Evolutionary conservation across 2,329 filamentous ascomycete species (phyloP).

Genomic region (Exophiala sp.): DNA sequence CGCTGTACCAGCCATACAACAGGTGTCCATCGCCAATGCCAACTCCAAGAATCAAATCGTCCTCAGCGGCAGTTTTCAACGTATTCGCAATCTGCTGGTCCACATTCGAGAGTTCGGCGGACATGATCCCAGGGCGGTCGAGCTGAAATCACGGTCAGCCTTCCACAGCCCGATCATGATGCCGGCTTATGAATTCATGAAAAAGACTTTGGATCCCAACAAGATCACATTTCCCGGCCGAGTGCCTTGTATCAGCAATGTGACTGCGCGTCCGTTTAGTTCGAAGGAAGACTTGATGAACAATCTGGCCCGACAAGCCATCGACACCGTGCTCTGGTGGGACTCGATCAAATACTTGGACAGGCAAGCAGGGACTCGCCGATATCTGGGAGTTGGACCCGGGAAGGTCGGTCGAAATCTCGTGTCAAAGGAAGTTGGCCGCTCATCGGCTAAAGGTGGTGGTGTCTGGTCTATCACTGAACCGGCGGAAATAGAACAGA

Average conservation of each 20-base stretch:
- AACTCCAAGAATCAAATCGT: constrained; percentile 97
- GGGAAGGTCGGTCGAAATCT: constrained; percentile 90
- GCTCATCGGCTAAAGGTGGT: constrained; percentile 74
- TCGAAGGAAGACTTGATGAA: constrained; percentile 71
- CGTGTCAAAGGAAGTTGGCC: constrained; percentile 88
- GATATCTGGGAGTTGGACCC: constrained; percentile 89
- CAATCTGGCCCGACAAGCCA: constrained; percentile 69
- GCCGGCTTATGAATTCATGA: constrained; percentile 72
- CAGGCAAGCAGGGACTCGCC: constrained; percentile 69
- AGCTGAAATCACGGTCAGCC: constrained; percentile 54
- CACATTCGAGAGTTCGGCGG: constrained; percentile 85
- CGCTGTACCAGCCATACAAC: constrained; percentile 67
- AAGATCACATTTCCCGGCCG: constrained; percentile 67
- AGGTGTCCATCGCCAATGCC: constrained; percentile 87
- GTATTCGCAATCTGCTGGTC: constrained; percentile 72
- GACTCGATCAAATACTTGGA: constrained; percentile 86
- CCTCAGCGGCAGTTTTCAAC: constrained; percentile 75
- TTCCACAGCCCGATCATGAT: constrained; percentile 70
- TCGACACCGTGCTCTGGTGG: constrained; percentile 95
- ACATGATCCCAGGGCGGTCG: constrained; percentile 82
- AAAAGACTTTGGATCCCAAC: constrained; percentile 56
- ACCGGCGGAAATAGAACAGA: constrained; percentile 62
- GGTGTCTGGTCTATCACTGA: constrained; percentile 90
- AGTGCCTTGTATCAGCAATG: constrained; percentile 79
- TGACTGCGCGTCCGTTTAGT: constrained; percentile 70